Evolutionary conservation across 495 filamentous ascomycete species (phyloP).

Genomic region (Penicillium goetzii): DNA sequence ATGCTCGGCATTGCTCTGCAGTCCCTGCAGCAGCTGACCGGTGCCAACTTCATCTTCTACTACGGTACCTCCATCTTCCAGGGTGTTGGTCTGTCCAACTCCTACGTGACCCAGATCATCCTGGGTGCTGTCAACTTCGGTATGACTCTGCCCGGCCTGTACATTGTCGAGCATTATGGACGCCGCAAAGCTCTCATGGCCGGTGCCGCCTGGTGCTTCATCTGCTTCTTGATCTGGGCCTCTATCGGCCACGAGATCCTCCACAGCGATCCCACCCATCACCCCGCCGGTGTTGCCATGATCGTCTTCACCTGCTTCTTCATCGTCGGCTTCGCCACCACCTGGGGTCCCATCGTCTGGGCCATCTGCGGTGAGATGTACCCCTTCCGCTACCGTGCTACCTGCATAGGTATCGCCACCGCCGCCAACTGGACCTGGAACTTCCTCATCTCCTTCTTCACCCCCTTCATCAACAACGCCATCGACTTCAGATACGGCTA

Average conservation of each 20-base stretch:
- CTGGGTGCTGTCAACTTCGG: constrained; percentile 74
- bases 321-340: constrained; percentile 61
- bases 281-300: constrained; percentile 71
- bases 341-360: constrained; percentile 88
- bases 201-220: constrained; percentile 70
- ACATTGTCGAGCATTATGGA: constrained; percentile 71
- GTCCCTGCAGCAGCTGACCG: constrained; percentile 71
- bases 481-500: constrained; percentile 81
- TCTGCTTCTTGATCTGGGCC: constrained; percentile 78
- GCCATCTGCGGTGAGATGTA: constrained; percentile 80
- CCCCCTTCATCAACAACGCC: constrained; percentile 68
- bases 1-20: constrained; percentile 71
- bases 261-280: constrained; percentile 50
- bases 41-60: constrained; percentile 84
- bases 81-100: constrained; percentile 68
- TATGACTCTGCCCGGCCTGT: constrained; percentile 74
- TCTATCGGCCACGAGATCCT: constrained; percentile 66
- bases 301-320: constrained; percentile 80
- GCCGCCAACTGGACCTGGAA: constrained; percentile 90
- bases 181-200: constrained; percentile 67
- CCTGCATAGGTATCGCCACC: constrained; percentile 76
- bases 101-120: constrained; percentile 74
- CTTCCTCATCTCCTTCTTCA: constrained; percentile 85
- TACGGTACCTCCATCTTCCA: constrained; percentile 76
- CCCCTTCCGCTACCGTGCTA: constrained; percentile 74